Base-by-base conservation (phyloP, 768 basidiomycete species). In the Atractiella rhizophila region DNA sequence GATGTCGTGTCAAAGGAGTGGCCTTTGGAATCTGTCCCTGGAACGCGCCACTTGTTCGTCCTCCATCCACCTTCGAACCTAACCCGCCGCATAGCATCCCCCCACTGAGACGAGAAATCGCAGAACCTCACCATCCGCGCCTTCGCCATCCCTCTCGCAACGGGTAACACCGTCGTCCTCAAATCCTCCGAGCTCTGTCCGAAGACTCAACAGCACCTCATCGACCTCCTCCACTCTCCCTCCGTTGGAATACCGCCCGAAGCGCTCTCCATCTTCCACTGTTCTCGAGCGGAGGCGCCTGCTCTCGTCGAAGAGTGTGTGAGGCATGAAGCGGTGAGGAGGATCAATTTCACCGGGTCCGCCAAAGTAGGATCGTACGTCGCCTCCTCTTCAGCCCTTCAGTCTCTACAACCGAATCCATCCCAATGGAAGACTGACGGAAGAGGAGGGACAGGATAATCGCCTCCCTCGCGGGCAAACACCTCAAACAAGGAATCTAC, bases 381-480 rank as follows among this genome's bases (percentile, higher is more conserved):
- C 6, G 32, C 23, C 16, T 2, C 16, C 25, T 12, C 21, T 4
- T 19, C 35, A 1, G 13, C 1, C 19, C n/a, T 12, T 15, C 12
- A 37, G 59, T 59, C 48, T 61, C 61, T 44, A 61, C 60, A 12
- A 57, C 58, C 8, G n/a, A n/a, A n/a, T 60, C 3, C 60, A 61
- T 1, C 42, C 48, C 4, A 56, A 53, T n/a, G n/a, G n/a, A n/a
- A n/a, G n/a, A n/a, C n/a, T n/a, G n/a, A n/a, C n/a, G n/a, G n/a
- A n/a, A n/a, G n/a, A n/a, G n/a, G n/a, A n/a, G n/a, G n/a, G n/a
- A n/a, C n/a, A n/a, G n/a, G n/a, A n/a, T n/a, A 28, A 48, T 63
- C 28, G 61, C 55, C 0, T 44, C 48, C 28, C 30, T 56, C n/a
- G 58, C 56, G 35, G 62, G 60, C 2, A 48, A 53, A 31, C 42